phyloP scores from a whole-genome alignment of 768 basidiomycete species.

The Trametes elegans region DNA sequence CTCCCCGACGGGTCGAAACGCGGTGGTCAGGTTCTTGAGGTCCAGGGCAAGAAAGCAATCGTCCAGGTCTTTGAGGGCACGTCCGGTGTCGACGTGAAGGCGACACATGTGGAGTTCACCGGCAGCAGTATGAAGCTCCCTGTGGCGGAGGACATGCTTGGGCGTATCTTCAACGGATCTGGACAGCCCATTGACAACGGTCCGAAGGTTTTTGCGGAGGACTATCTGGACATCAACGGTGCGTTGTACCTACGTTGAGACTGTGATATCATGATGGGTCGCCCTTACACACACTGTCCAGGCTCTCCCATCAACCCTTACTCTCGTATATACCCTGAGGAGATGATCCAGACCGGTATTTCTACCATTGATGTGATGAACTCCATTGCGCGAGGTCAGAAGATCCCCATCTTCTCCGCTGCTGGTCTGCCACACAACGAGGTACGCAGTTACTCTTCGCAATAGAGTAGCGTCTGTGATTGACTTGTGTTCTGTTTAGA shows the following conservation, averaged over 20 bases:
- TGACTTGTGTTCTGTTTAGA: conserved; percentile 45
- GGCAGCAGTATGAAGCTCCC: conserved; percentile 99
- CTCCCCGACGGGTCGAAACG: conserved; percentile 93
- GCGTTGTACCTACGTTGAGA: conserved; percentile 27
- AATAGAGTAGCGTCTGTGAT: conserved; percentile 2
- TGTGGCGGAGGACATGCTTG: conserved; percentile 98
- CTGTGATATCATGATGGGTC: neutral
- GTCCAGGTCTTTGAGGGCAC: conserved; percentile 99
- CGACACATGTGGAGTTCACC: conserved; percentile 97
- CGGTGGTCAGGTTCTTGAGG: conserved; percentile 96
- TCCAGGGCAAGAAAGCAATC: conserved; percentile 97
- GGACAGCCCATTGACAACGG: conserved; percentile 98
- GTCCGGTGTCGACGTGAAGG: conserved; percentile 94
- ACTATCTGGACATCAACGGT: conserved; percentile 99
- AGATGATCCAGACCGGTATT: conserved; percentile 99
- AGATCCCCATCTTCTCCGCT: conserved; percentile 99
- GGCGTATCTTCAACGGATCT: conserved; percentile 98
- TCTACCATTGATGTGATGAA: conserved; percentile 98
- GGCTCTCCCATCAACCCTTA: conserved; percentile 98
- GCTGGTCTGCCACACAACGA: conserved; percentile 99
- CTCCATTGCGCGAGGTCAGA: conserved; percentile 99
- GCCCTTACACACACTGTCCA: conserved; percentile 35
- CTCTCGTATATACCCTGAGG: conserved; percentile 98
- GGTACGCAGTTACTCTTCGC: conserved; percentile 42
- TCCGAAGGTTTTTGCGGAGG: conserved; percentile 98